phyloP scores from a whole-genome alignment of 1,284 basidiomycete genomes.

The Microstroma glucosiphilum region DNA sequence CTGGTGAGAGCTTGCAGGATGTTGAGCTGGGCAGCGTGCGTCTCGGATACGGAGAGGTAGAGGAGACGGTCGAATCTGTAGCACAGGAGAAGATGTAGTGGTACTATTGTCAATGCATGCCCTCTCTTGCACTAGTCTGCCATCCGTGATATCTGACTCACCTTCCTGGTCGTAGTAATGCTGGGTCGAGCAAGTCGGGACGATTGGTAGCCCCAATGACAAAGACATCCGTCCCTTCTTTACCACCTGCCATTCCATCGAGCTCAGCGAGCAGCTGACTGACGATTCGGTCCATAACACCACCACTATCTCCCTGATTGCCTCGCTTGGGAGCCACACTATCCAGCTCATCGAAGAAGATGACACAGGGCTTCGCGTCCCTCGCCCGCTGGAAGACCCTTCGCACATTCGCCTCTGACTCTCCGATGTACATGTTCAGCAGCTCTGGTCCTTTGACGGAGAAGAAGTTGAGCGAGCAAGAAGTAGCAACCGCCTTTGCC shows the following conservation, averaged over 20 bases:
- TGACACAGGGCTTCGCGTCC: conserved; percentile 54
- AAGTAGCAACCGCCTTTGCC: conserved; percentile 63
- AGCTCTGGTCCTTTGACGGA: conserved; percentile 55
- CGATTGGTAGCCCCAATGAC: conserved; percentile 55
- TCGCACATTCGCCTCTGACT: conserved; percentile 54
- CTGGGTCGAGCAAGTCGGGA: conserved; percentile 54
- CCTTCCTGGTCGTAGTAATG: conserved; percentile 53
- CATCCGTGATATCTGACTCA: conserved; percentile 14
- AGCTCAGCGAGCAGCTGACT: conserved; percentile 54
- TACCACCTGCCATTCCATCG: conserved; percentile 52
- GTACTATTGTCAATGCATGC: neutral
- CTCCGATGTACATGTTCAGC: conserved; percentile 55
- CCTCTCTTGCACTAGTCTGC: neutral
- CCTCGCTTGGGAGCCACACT: conserved; percentile 54
- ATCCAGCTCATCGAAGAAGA: conserved; percentile 55
- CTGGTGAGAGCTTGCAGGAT: conserved; percentile 85
- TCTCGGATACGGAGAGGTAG: conserved; percentile 86
- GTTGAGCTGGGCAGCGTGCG: conserved; percentile 75
- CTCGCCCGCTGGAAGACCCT: conserved; percentile 53
- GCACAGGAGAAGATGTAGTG: neutral
- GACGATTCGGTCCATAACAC: conserved; percentile 55
- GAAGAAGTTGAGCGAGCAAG: conserved; percentile 55
- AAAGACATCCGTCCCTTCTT: conserved; percentile 53
- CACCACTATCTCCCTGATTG: conserved; percentile 55
- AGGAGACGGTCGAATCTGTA: conserved; percentile 90